Evolutionary conservation across 2,329 filamentous ascomycete species (phyloP).

Genomic region (Talaromyces pinophilus): DNA sequence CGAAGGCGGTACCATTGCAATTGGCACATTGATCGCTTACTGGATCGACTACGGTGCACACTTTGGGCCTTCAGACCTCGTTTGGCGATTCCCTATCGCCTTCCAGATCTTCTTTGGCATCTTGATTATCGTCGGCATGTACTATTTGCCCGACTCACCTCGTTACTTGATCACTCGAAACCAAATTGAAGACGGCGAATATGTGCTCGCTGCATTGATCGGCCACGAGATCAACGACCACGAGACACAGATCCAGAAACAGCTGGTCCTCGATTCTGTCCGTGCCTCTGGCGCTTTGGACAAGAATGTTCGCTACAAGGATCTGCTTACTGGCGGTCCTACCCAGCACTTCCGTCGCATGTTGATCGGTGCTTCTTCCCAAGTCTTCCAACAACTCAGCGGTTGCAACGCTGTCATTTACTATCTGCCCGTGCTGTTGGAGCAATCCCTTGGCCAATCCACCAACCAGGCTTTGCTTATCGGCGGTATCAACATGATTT

Average conservation of each 20-base stretch:
- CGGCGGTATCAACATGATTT: constrained; percentile 50
- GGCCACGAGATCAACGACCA: constrained; percentile 51
- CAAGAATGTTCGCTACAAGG: constrained; percentile 55
- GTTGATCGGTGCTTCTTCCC: constrained; percentile 29
- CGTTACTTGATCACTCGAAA: constrained; percentile 50
- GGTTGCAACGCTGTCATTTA: constrained; percentile 49
- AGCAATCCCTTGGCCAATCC: constrained; percentile 39
- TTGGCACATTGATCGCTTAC: constrained; percentile 55
- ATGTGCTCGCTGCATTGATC: constrained; percentile 53
- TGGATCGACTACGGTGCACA: constrained; percentile 54
- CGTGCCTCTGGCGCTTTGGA: constrained; percentile 59
- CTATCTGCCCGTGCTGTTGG: constrained; percentile 46
- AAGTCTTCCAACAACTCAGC: constrained; percentile 45
- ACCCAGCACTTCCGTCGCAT: constrained; percentile 32
- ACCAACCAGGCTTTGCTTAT: constrained; percentile 44
- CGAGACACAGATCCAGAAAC: constrained; percentile 59
- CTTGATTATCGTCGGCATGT: constrained; percentile 47
- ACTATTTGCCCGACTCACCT: constrained; percentile 48
- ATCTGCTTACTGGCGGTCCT: constrained; percentile 29
- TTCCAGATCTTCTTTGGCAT: constrained; percentile 56
- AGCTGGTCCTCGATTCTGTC: constrained; percentile 70
- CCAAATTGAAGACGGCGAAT: constrained; percentile 50
- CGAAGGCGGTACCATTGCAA: constrained; percentile 55
- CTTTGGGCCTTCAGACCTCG: constrained; percentile 38
- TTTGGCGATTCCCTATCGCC: constrained; percentile 57